Evolutionary conservation across 805 yeast genomes (phyloP), one percentile per base, ranked within the genome.

Genomic region (Yamadazyma laniorum): DNA sequence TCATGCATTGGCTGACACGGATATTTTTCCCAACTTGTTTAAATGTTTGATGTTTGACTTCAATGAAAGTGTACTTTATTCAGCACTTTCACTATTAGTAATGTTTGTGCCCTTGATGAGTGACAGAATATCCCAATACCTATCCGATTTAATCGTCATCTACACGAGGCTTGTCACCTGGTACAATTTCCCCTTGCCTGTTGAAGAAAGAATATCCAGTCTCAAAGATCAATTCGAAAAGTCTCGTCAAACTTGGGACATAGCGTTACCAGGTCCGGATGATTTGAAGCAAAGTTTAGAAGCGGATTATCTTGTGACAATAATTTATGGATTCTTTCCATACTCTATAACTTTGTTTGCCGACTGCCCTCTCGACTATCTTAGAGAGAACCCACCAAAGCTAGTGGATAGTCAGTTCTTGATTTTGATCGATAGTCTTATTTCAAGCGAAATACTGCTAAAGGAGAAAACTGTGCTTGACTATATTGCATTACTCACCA

Each of bases 311-410:
- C 51, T 77, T n/a, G 68, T 67, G 36, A 68, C 77, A 1, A 55
- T 77, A 18, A 50, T 80, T 1, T 81, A 81, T 45, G 85, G 82
- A 0, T 52, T 80, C 9, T 80, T 68, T 42, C 85, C 86, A 0
- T 52, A 67, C 16, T 74, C 74, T 43, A 56, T 79, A 4, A 48
- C 69, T 17, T 46, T 52, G 5, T 79, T 75, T 48, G 45, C 70
- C 14, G 59, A 65, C 15, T 53, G 58, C 29, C 79, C 85, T 4
- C 42, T 52, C 3, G 52, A 52, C 26, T 77, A 64, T 34, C 35
- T 55, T 18, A 17, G 15, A 3, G 30, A 42, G 5, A 22, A 44
- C 19, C 43, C 49, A 1, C 53, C 61, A 1, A 39, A 34, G 14
- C 14, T 48, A 5, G 14, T 58, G 4, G 39, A 42, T 3, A 17